These are phyloP conservation scores for Phragmites australis DNA, from an alignment of 176 grass and related monocot species.

Conservation along the genomic window DNA sequence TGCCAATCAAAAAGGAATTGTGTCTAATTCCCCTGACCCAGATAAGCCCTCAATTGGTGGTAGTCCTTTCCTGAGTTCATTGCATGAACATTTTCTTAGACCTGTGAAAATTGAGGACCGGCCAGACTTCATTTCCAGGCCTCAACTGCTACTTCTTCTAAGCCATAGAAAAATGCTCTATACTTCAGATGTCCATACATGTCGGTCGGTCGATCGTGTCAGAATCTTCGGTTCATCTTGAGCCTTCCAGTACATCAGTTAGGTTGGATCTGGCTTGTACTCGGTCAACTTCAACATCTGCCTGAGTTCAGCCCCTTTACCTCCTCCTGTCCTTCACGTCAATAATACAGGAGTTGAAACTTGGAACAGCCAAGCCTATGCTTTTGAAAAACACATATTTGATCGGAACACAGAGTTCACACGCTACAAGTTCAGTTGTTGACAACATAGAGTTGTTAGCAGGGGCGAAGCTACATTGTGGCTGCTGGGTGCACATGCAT, in stretches of 20 bases:
- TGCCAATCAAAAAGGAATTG: background rate
- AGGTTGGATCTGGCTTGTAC: background rate
- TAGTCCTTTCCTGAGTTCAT: background rate
- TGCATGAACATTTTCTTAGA: background rate
- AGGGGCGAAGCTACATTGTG: too few species aligned
- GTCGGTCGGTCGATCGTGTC: background rate
- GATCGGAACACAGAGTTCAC: constrained; percentile 6
- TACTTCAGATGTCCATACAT: background rate
- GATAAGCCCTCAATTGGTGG: background rate
- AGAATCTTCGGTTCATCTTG: background rate
- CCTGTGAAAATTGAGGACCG: background rate
- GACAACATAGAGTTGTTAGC: background rate
- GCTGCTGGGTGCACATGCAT: too few species aligned
- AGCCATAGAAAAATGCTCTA: background rate
- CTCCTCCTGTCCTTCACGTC: background rate
- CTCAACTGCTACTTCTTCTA: background rate
- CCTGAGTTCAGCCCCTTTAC: background rate
- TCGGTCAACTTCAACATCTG: background rate
- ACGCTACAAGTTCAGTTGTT: background rate
- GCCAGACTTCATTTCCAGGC: background rate
- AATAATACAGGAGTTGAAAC: background rate
- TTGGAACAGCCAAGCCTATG: background rate
- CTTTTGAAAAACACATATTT: background rate
- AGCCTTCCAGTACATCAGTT: background rate
- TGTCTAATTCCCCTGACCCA: background rate